A percentile compares a stretch with the other conserved stretches of the same genome.
Conservation (phyloP, 345 rosid species). For the Pseudoturritis turrita region DNA sequence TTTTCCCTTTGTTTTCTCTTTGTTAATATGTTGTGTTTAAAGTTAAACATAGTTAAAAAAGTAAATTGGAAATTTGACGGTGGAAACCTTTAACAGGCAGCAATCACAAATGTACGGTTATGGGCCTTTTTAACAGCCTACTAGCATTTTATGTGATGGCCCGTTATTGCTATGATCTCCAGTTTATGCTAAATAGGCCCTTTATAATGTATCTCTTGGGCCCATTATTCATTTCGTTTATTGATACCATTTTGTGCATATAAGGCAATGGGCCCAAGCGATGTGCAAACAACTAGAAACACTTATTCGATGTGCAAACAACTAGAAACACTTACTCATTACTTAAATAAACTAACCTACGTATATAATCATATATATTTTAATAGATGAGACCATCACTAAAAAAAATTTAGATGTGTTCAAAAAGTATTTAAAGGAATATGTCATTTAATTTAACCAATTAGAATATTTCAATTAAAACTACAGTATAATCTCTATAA, state of each 20-base stretch:
- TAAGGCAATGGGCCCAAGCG: neutral
- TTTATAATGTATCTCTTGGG: neutral
- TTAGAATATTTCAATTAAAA: too few relatives aligned
- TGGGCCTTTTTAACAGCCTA: neutral
- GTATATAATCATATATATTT: too few relatives aligned
- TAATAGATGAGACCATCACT: too few relatives aligned
- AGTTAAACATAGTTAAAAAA: neutral
- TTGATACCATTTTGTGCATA: neutral
- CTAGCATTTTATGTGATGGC: neutral
- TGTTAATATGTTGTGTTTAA: neutral
- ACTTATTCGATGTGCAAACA: neutral
- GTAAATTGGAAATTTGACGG: neutral
- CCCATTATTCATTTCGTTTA: neutral
- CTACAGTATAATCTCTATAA: too few relatives aligned
- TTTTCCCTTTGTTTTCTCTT: neutral
- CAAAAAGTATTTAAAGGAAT: too few relatives aligned
- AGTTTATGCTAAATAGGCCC: neutral
- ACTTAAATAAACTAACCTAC: too few relatives aligned
- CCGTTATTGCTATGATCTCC: neutral
- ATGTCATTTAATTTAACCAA: too few relatives aligned
- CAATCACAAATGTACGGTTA: neutral
- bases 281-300: neutral
- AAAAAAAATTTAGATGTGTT: too few relatives aligned
- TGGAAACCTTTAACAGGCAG: neutral
- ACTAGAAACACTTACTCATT: neutral